Evolutionary conservation across 2,329 filamentous ascomycete species (phyloP).

Genomic region (Fusarium sp.): DNA sequence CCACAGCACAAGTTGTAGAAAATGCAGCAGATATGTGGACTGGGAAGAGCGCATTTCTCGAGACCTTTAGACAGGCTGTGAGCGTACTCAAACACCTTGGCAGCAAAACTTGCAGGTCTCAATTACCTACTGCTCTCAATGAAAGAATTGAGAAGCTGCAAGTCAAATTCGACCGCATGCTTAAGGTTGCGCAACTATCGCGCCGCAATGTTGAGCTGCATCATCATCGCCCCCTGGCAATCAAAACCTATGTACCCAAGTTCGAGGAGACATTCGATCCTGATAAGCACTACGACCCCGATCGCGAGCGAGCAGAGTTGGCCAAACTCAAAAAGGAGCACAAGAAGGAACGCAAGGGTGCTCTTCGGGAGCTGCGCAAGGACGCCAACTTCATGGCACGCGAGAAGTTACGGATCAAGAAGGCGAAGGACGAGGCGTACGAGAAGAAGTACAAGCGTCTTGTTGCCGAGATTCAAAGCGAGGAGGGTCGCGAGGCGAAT

Average conservation of each 20-base stretch:
- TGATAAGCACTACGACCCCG: constrained; percentile 95
- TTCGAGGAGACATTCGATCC: constrained; percentile 97
- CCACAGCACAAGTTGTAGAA: constrained; percentile 72
- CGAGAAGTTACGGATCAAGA: constrained; percentile 91
- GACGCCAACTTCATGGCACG: constrained; percentile 93
- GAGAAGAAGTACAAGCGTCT: constrained; percentile 95
- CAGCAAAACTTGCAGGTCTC: constrained; percentile 60
- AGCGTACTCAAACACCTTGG: constrained; percentile 68
- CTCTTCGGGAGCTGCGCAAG: constrained; percentile 92
- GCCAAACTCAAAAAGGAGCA: constrained; percentile 88
- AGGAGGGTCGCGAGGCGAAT: constrained; percentile 88
- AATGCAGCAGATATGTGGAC: constrained; percentile 78
- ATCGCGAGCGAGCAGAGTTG: constrained; percentile 86
- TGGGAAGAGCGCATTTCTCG: constrained; percentile 76
- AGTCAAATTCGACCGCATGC: constrained; percentile 60
- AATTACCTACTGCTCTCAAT: constrained; percentile 57
- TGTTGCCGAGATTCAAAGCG: constrained; percentile 93
- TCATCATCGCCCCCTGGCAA: constrained; percentile 86
- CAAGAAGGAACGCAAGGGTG: constrained; percentile 95
- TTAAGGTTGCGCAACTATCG: constrained; percentile 68
- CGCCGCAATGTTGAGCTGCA: constrained; percentile 88
- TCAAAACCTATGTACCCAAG: constrained; percentile 89
- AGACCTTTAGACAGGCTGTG: constrained; percentile 76
- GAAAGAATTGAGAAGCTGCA: constrained; percentile 54
- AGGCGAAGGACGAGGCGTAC: constrained; percentile 90